These are phyloP conservation scores for Aquilaria sinensis DNA, from an alignment of 345 rosid species.

Conservation along the genomic window DNA sequence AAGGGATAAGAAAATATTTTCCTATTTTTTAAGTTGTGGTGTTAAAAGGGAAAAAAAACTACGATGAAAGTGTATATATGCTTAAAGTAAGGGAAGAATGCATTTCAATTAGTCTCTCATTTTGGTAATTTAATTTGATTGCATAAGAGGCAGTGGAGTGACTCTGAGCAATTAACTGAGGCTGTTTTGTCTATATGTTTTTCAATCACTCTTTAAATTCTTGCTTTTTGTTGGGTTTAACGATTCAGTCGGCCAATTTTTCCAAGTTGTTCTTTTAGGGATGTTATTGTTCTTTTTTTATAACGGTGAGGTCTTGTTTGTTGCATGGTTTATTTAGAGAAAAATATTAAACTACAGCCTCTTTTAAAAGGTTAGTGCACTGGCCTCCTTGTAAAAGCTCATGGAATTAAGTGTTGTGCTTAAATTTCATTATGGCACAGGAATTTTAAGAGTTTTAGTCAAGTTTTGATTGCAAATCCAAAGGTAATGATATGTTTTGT, in stretches of 20 bases:
- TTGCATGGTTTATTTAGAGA: slow-evolving; percentile 87
- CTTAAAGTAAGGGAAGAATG: too few species aligned
- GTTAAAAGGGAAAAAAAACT: too few species aligned
- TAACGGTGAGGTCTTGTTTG: slow-evolving; percentile 51
- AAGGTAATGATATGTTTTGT: too few species aligned
- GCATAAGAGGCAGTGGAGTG: background rate
- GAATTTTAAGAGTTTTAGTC: too few species aligned
- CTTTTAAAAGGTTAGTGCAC: slow-evolving; percentile 61
- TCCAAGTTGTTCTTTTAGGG: background rate
- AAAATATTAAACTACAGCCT: slow-evolving; percentile 79
- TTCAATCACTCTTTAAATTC: background rate
- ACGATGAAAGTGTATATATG: too few species aligned
- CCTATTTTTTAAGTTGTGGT: too few species aligned
- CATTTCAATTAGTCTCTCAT: too few species aligned
- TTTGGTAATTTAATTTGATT: too few species aligned
- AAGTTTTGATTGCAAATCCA: too few species aligned
- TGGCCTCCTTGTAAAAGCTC: slow-evolving; percentile 1
- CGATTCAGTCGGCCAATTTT: background rate
- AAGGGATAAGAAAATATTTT: too few species aligned
- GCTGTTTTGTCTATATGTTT: background rate
- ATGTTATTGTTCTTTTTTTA: background rate
- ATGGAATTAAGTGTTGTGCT: background rate
- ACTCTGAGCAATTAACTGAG: background rate
- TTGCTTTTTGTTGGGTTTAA: background rate
- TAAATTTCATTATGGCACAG: too few species aligned